Evolutionary conservation across 306 rosid species (phyloP).

Genomic region (Cicer cuneatum): DNA sequence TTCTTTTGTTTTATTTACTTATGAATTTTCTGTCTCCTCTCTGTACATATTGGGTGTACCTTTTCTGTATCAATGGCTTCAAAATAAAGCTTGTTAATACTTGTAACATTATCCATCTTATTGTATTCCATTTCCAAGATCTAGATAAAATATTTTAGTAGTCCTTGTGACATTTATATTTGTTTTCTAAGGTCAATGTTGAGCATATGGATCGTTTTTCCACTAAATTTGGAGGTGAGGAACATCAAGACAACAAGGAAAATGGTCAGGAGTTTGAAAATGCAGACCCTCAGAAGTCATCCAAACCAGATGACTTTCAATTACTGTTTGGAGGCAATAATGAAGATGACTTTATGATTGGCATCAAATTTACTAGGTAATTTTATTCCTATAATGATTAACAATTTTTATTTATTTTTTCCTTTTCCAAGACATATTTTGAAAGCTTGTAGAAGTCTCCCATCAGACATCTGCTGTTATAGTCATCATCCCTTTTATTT

Average conservation of each 20-base stretch:
- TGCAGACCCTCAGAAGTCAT: conserved; percentile 51
- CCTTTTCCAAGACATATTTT: conserved; percentile 10
- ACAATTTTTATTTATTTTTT: conserved; percentile 29
- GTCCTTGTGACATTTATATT: conserved; percentile 33
- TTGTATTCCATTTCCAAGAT: conserved; percentile 25
- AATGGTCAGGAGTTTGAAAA: conserved; percentile 48
- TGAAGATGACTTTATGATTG: conserved; percentile 87
- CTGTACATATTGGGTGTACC: no score
- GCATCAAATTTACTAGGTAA: conserved; percentile 91
- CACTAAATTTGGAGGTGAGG: conserved; percentile 74
- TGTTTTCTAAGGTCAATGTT: conserved; percentile 64
- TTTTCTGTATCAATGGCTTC: no score
- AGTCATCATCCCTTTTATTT: conserved; percentile 32
- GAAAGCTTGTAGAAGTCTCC: conserved; percentile 27
- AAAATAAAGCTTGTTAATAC: no score
- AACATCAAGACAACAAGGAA: conserved; percentile 48
- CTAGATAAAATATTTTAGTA: conserved; percentile 29
- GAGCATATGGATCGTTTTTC: conserved; percentile 81
- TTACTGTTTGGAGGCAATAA: conserved; percentile 83
- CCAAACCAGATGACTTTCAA: conserved; percentile 78
- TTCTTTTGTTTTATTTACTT: no score
- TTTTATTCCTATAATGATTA: conserved; percentile 27
- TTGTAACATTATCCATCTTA: conserved; percentile 24
- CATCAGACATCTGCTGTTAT: conserved; percentile 2
- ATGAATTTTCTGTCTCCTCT: no score